A percentile compares a stretch with the other conserved stretches of the same genome.
Conservation (phyloP, 1,284 basidiomycete genomes). For the Cutaneotrichosporon curvatum region DNA sequence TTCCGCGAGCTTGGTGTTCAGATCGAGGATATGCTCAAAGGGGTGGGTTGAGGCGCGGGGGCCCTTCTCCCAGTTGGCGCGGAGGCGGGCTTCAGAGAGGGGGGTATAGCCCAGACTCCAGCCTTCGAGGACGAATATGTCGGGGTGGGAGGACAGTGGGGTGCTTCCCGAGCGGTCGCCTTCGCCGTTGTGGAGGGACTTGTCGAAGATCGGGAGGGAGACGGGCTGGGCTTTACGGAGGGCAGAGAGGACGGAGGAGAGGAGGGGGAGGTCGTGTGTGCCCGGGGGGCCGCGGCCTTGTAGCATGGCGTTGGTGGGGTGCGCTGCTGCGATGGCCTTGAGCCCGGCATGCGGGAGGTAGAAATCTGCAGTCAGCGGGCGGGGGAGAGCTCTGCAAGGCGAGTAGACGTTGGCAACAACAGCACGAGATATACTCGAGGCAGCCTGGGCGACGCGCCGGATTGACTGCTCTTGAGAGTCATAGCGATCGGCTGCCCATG, state of each 20-base stretch:
- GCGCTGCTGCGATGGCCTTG: constrained; percentile 20
- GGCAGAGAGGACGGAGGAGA: not conserved
- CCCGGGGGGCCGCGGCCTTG: constrained; percentile 41
- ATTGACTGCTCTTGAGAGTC: too few species aligned
- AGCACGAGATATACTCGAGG: too few species aligned
- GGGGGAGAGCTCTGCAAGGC: too few species aligned
- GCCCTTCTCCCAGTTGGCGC: constrained; percentile 29
- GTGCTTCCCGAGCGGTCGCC: constrained; percentile 58
- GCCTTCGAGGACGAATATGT: constrained; percentile 69
- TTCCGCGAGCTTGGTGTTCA: constrained; percentile 28
- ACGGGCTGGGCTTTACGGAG: not conserved
- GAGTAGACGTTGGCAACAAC: too few species aligned
- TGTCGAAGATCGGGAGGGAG: constrained; percentile 58
- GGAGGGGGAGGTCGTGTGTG: constrained; percentile 31
- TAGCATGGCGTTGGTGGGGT: constrained; percentile 34
- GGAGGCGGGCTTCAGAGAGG: constrained; percentile 34
- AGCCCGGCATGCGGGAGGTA: constrained; percentile 32
- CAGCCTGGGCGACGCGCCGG: not conserved
- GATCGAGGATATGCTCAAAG: too few species aligned
- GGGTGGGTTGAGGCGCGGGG: constrained; percentile 18
- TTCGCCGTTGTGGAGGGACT: constrained; percentile 66
- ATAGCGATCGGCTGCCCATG: too few species aligned
- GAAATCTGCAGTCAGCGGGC: constrained; percentile 24
- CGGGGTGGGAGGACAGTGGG: constrained; percentile 46
- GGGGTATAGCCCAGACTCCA: constrained; percentile 50